These are phyloP conservation scores for Hirsutella thompsonii DNA, from an alignment of 2,329 filamentous ascomycete species.

Conservation along the genomic window DNA sequence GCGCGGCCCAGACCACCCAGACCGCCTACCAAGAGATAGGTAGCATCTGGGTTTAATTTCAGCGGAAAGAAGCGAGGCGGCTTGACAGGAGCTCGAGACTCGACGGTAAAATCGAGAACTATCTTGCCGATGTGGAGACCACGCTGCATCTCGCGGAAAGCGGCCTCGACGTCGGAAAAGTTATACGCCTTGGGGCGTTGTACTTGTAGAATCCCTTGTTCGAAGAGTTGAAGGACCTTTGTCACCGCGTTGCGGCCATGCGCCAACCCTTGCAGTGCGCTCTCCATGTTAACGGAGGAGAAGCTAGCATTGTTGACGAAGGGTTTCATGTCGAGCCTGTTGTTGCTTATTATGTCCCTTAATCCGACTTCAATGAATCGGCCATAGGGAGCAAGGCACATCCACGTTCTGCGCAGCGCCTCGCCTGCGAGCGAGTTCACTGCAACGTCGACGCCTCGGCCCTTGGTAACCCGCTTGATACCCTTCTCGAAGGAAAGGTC, in stretches of 20 bases:
- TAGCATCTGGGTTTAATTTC: neutral
- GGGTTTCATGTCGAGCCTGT: neutral
- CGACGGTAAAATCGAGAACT: neutral
- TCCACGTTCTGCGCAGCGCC: neutral
- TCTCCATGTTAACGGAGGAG: neutral
- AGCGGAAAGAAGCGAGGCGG: neutral
- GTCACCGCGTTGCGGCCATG: neutral
- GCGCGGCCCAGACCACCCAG: slow-evolving; percentile 1
- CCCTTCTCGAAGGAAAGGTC: neutral
- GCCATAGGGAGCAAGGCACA: neutral
- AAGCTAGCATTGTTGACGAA: neutral
- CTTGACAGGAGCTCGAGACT: neutral
- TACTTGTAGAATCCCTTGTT: neutral
- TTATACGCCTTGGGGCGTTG: neutral
- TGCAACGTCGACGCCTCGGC: slow-evolving; percentile 1
- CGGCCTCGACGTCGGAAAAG: neutral
- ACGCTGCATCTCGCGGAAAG: slow-evolving; percentile 1
- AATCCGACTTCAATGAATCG: slow-evolving; percentile 1
- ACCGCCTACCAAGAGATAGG: slow-evolving; percentile 1
- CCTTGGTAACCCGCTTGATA: neutral
- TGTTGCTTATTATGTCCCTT: neutral
- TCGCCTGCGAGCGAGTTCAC: slow-evolving; percentile 1
- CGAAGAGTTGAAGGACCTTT: neutral
- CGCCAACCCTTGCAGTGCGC: neutral
- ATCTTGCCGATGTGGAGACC: slow-evolving; percentile 1